These are phyloP conservation scores for Psilocybe subaeruginosa DNA, from an alignment of 768 basidiomycete species.

Conservation along the genomic window DNA sequence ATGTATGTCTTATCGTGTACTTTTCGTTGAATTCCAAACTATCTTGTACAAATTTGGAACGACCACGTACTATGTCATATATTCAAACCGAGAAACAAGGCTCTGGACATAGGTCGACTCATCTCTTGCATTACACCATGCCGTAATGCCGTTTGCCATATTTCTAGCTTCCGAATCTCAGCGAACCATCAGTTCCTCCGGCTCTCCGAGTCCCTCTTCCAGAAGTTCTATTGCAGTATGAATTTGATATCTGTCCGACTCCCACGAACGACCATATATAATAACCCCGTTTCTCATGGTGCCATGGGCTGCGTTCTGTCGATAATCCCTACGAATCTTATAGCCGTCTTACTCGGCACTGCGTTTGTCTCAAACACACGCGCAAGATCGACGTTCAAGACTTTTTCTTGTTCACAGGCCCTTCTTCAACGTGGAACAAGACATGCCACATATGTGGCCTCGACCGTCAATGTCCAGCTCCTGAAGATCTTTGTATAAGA, in stretches of 20 bases:
- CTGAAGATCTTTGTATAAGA: neutral
- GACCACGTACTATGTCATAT: too few relatives aligned
- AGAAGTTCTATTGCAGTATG: too few relatives aligned
- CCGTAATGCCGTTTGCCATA: too few relatives aligned
- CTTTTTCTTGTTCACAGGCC: neutral
- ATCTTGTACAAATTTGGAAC: too few relatives aligned
- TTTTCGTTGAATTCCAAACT: neutral
- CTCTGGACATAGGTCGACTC: too few relatives aligned
- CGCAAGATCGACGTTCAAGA: neutral
- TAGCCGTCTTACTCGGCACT: neutral
- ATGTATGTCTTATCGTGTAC: neutral
- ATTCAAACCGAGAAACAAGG: too few relatives aligned
- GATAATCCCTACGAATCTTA: neutral
- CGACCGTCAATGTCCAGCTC: neutral
- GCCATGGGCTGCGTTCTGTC: neutral
- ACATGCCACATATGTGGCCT: neutral
- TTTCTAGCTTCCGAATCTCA: too few relatives aligned
- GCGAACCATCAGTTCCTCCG: too few relatives aligned
- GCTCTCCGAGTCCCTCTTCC: too few relatives aligned
- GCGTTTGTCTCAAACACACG: neutral
- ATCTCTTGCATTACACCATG: too few relatives aligned
- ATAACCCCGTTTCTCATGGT: neutral
- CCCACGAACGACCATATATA: neutral
- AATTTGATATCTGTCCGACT: too few relatives aligned
- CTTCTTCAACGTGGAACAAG: neutral